These are phyloP conservation scores for Diplogelasinospora grovesii DNA, from an alignment of 495 filamentous ascomycete species.

Conservation along the genomic window DNA sequence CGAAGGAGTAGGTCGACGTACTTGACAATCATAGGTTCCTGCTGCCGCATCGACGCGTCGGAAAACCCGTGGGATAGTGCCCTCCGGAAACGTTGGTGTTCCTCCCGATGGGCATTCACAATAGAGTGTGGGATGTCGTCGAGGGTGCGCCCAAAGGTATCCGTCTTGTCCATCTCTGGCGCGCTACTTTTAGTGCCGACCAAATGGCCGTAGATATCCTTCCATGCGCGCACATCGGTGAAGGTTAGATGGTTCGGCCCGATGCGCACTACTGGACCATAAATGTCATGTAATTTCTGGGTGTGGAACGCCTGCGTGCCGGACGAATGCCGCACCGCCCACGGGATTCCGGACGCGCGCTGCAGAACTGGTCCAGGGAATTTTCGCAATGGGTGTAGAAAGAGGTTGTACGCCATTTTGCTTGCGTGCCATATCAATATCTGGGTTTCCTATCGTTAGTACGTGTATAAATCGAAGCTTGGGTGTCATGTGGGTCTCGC, in stretches of 20 bases:
- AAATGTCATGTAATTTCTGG: conserved; percentile 36
- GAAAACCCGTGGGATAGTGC: conserved; percentile 45
- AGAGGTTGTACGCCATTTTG: conserved; percentile 41
- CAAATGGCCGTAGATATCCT: conserved; percentile 51
- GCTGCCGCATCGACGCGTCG: conserved; percentile 30
- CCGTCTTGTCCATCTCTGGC: conserved; percentile 30
- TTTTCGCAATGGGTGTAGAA: conserved; percentile 44
- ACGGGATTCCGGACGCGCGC: conserved; percentile 36
- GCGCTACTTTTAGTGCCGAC: conserved; percentile 8
- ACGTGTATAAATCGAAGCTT: too few species aligned
- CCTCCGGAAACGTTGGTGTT: conserved; percentile 38
- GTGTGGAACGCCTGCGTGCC: conserved; percentile 11
- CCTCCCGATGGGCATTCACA: conserved; percentile 18
- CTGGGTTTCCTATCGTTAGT: too few species aligned
- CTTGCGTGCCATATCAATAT: too few species aligned
- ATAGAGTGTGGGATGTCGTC: conserved; percentile 12
- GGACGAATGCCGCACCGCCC: not conserved
- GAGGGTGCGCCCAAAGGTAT: conserved; percentile 14
- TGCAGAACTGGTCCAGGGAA: conserved; percentile 46
- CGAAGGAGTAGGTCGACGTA: conserved; percentile 37
- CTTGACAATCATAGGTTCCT: conserved; percentile 30
- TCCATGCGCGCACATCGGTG: conserved; percentile 45
- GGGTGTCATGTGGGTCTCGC: too few species aligned
- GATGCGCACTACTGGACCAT: conserved; percentile 51
- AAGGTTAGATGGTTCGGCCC: conserved; percentile 51